Percentiles rank a stretch among this genome's conserved stretches.
These are phyloP conservation scores for Brassica incana DNA, from an alignment of 345 rosid genomes.

Conservation along the genomic window DNA sequence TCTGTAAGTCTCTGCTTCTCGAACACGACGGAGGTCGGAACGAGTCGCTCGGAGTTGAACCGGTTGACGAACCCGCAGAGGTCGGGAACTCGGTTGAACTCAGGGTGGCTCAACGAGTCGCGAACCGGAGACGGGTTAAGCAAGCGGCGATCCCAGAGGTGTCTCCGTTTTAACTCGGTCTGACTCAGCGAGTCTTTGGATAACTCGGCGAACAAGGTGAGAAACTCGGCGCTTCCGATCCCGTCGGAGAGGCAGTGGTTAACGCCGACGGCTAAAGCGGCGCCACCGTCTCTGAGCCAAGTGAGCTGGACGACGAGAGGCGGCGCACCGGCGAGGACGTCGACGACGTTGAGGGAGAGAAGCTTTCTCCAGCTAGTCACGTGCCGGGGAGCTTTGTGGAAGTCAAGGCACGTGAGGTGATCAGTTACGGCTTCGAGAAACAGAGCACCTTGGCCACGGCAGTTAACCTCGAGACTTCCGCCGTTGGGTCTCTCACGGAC, in stretches of 20 bases:
- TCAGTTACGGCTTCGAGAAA: constrained; percentile 64
- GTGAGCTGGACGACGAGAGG: constrained; percentile 81
- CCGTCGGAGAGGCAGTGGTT: constrained; percentile 82
- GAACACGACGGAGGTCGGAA: constrained; percentile 62
- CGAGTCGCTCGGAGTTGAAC: constrained; percentile 54
- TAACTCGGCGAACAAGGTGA: constrained; percentile 60
- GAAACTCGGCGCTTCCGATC: constrained; percentile 70
- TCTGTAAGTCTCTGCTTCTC: constrained; percentile 47
- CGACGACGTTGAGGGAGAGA: constrained; percentile 56
- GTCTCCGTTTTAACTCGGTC: constrained; percentile 37
- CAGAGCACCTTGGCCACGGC: constrained; percentile 67
- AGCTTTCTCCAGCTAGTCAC: constrained; percentile 75
- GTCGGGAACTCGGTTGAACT: constrained; percentile 62
- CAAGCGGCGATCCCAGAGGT: constrained; percentile 77
- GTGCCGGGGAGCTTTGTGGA: constrained; percentile 55
- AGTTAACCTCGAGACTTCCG: constrained; percentile 56
- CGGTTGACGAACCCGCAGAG: constrained; percentile 59
- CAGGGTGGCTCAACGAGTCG: constrained; percentile 47
- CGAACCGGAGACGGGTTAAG: constrained; percentile 43
- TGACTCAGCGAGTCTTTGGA: constrained; percentile 32
- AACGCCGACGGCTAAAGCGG: constrained; percentile 63
- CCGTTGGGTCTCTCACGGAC: constrained; percentile 49
- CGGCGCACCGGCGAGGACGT: constrained; percentile 76
- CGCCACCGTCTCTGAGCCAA: constrained; percentile 79
- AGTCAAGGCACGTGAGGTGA: constrained; percentile 41